Evolutionary conservation across 1,139 yeast species (phyloP), one percentile per base, ranked within the genome.

Genomic region (Taphrina deformans): DNA sequence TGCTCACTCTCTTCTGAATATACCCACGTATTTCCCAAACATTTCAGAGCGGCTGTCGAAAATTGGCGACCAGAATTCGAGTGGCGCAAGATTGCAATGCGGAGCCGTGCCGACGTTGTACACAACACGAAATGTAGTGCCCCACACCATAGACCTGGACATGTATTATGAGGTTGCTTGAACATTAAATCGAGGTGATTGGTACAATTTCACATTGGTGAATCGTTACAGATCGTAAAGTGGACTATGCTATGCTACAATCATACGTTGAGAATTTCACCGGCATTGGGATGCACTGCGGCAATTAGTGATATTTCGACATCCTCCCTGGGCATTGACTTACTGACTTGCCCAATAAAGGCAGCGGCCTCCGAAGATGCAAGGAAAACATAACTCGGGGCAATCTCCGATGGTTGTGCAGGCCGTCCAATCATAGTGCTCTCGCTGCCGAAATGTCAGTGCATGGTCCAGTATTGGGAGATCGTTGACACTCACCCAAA

Each of bases 341-440:
- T 10, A 48, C 53, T 26, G 35, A 59, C 63, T 29, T 59, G 63
- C 2, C 63, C 63, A 2, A 40, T 38, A 29, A 59, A 59, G 48
- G 35, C 48, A 26, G 56, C 23, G n/a, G 56, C 63, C 53, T 64
- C 66, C 1, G 66, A 44, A 33, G 53, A 31, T 7, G 67, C 67
- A 23, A 65, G 27, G 51, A 65, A 65, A 41, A 65, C 65, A 48
- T 53, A 65, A 7, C 61, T 38, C n/a, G 67, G 65, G 7, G 65
- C 67, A n/a, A 65, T 50, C 51, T 65, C 67, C n/a, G 58, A 45
- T n/a, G 67, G 67, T 52, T 65, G 67, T 3, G 59, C 65, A 29
- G 61, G 56, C 9, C 67, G 41, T 6, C 67, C 67, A 14, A 61
- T 35, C 35, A 33, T 23, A 26, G 65, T 53, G 16, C 31, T 29